A percentile compares a stretch with the other conserved stretches of the same genome.
phyloP scores from a whole-genome alignment of 139 green algal species.

The Chlorella sorokiniana region DNA sequence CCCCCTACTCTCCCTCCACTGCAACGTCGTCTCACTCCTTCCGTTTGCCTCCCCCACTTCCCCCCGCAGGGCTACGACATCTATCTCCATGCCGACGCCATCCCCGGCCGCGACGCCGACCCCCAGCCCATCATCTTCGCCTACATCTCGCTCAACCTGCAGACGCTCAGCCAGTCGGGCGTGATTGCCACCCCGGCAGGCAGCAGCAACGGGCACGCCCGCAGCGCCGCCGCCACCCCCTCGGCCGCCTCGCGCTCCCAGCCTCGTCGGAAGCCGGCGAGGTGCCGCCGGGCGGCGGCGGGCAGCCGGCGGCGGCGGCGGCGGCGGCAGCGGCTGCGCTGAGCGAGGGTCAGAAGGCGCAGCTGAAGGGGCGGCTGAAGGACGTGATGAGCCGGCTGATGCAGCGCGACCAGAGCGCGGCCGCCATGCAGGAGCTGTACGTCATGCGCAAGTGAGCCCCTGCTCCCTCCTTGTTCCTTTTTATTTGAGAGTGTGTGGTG shows the following conservation, averaged over 20 bases:
- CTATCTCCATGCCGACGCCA: slow-evolving; percentile 53
- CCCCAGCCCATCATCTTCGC: slow-evolving; percentile 83
- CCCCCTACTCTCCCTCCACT: too few species aligned
- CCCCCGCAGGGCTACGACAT: slow-evolving; percentile 63
- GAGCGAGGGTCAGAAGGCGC: slow-evolving; percentile 28
- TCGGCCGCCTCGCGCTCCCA: slow-evolving; percentile 4
- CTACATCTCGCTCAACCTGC: slow-evolving; percentile 95
- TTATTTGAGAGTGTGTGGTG: too few species aligned
- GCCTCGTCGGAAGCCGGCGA: background rate
- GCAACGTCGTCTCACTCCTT: too few species aligned
- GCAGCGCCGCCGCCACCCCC: background rate
- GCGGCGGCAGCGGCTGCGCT: background rate
- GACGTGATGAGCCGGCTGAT: slow-evolving; percentile 44
- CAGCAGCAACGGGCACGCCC: background rate
- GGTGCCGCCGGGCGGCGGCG: background rate
- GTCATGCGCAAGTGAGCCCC: slow-evolving; percentile 27
- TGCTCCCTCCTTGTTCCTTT: background rate
- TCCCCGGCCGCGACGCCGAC: slow-evolving; percentile 54
- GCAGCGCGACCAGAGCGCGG: slow-evolving; percentile 29
- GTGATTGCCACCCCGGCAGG: background rate
- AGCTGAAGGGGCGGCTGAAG: slow-evolving; percentile 44
- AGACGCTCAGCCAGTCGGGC: slow-evolving; percentile 51
- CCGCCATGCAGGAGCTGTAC: slow-evolving; percentile 40
- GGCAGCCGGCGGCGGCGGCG: background rate
- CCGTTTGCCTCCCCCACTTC: too few species aligned